These are phyloP conservation scores for Helotiales sp. DNA, from an alignment of 2,329 filamentous ascomycete genomes.

Conservation along the genomic window DNA sequence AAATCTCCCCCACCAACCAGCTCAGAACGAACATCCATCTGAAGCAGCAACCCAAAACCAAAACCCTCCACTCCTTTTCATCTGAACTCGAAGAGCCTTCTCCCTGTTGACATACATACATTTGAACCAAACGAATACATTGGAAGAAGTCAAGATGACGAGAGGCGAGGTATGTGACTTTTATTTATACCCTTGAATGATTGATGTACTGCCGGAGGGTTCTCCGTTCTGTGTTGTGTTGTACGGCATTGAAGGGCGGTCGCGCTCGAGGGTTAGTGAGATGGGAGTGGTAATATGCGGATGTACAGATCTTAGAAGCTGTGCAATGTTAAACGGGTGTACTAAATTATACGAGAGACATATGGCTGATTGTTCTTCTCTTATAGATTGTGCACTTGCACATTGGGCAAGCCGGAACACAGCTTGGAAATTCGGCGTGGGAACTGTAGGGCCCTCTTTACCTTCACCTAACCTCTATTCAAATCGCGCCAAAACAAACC, in stretches of 20 bases:
- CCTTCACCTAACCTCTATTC: neutral
- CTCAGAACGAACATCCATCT: conserved; percentile 8
- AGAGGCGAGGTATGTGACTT: conserved; percentile 38
- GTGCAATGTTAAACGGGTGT: neutral
- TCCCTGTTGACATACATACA: neutral
- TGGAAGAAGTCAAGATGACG: conserved; percentile 33
- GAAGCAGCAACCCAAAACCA: conserved; percentile 5
- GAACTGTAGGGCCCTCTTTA: conserved; percentile 60
- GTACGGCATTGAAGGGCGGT: neutral
- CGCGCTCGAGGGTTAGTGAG: neutral
- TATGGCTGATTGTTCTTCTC: conserved; percentile 1
- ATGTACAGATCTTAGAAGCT: neutral
- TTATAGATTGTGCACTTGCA: conserved; percentile 69
- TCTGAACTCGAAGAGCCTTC: conserved; percentile 3
- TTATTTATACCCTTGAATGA: neutral
- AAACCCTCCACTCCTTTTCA: conserved; percentile 3
- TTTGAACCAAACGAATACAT: neutral
- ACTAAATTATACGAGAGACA: neutral
- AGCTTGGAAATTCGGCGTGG: conserved; percentile 72
- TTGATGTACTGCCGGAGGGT: neutral
- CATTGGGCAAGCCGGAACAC: conserved; percentile 70
- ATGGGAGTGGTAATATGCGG: neutral
- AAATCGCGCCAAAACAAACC: neutral
- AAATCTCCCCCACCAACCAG: conserved; percentile 3
- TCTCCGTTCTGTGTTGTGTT: neutral